Conservation (phyloP, 495 filamentous ascomycete species). For the Elasticomyces elasticus region DNA sequence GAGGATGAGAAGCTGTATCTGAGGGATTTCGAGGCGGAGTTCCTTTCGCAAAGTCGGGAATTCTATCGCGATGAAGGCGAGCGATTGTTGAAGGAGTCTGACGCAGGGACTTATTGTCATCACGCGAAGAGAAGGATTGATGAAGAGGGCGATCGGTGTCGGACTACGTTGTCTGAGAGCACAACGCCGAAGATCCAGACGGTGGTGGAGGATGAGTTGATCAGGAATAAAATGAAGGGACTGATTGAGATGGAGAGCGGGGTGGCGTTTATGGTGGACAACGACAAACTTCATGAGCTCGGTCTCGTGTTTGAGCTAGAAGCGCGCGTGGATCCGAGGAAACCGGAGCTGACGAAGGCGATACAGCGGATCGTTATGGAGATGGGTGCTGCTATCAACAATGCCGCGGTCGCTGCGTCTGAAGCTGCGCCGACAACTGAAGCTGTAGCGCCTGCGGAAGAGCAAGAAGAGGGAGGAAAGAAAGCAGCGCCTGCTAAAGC, state of each 20-base stretch:
- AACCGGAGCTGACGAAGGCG: conserved; percentile 55
- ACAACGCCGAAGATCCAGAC: conserved; percentile 64
- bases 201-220: conserved; percentile 73
- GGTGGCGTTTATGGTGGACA: conserved; percentile 81
- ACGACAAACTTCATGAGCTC: conserved; percentile 69
- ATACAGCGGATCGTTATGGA: conserved; percentile 68
- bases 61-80: conserved; percentile 75
- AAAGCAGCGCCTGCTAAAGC: conserved; percentile 32
- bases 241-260: conserved; percentile 82
- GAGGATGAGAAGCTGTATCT: conserved; percentile 73
- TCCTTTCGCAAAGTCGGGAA: conserved; percentile 53
- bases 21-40: conserved; percentile 69
- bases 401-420: conserved; percentile 40
- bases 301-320: conserved; percentile 67
- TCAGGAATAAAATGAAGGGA: conserved; percentile 62
- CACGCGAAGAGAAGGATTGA: conserved; percentile 59
- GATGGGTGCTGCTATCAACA: conserved; percentile 73
- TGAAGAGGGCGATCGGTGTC: conserved; percentile 75
- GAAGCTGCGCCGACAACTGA: conserved; percentile 11
- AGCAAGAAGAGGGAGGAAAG: conserved; percentile 25
- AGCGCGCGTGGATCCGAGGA: conserved; percentile 66
- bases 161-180: conserved; percentile 59
- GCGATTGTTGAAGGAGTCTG: conserved; percentile 60
- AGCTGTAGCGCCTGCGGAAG: conserved; percentile 19
- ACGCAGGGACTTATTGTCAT: conserved; percentile 77